Conservation (phyloP, 352 stramenopile genomes). For the Globisporangium middletonii region DNA sequence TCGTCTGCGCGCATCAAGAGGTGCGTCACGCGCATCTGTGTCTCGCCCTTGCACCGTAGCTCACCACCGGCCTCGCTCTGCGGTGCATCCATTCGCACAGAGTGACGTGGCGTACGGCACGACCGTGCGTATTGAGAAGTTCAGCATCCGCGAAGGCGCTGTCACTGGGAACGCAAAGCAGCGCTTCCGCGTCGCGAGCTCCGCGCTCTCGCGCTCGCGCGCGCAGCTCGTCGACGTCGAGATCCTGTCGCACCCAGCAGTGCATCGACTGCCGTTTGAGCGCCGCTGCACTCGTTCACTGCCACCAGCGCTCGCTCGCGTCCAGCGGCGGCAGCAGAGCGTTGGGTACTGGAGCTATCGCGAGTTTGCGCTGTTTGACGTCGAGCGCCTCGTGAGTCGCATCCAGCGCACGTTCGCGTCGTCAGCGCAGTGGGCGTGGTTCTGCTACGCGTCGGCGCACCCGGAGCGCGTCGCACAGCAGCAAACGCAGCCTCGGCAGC, state of each 20-base stretch:
- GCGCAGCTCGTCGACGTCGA: slow-evolving; percentile 34
- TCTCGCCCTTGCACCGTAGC: too few relatives aligned
- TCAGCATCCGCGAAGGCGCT: slow-evolving; percentile 36
- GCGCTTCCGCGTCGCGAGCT: slow-evolving; percentile 47
- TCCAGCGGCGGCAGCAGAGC: slow-evolving; percentile 23
- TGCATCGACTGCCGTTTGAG: slow-evolving; percentile 34
- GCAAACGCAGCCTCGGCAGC: slow-evolving; percentile 19
- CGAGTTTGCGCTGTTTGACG: slow-evolving; percentile 59
- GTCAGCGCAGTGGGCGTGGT: slow-evolving; percentile 71
- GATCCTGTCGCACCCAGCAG: slow-evolving; percentile 48
- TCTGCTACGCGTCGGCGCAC: slow-evolving; percentile 24
- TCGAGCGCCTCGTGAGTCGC: slow-evolving; percentile 39
- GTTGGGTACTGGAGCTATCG: slow-evolving; percentile 40
- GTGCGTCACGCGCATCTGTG: slow-evolving; percentile 8
- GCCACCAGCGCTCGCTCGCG: slow-evolving; percentile 5
- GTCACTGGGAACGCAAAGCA: slow-evolving; percentile 64
- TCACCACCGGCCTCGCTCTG: neutral
- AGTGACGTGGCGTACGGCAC: slow-evolving; percentile 41
- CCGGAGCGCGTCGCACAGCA: neutral
- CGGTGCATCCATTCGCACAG: slow-evolving; percentile 6
- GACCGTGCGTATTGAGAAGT: slow-evolving; percentile 67
- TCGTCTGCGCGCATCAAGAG: slow-evolving; percentile 48
- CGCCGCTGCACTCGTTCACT: neutral
- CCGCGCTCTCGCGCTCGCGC: slow-evolving; percentile 2
- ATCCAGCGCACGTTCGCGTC: slow-evolving; percentile 68